These are phyloP conservation scores for Emericellopsis cladophorae DNA, from an alignment of 2,329 filamentous ascomycete species.

Conservation along the genomic window DNA sequence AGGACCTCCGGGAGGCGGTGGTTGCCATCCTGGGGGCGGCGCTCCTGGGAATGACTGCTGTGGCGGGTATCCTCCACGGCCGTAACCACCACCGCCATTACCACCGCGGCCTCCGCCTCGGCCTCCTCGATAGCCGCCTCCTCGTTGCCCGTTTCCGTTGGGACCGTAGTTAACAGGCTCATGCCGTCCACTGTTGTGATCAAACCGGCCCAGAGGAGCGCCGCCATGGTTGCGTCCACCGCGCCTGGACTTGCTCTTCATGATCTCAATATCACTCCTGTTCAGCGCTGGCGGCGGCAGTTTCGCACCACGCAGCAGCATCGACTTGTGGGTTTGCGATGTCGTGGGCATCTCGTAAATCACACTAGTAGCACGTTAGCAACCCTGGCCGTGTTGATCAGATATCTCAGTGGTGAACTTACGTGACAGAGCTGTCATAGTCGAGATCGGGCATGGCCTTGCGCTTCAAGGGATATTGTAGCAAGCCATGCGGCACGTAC, in stretches of 20 bases:
- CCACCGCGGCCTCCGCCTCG: conserved; percentile 2
- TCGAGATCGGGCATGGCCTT: conserved; percentile 65
- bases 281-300: conserved; percentile 62
- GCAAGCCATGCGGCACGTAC: conserved; percentile 71
- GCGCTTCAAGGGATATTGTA: conserved; percentile 66
- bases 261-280: conserved; percentile 59
- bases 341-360: conserved; percentile 71
- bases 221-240: conserved; percentile 18
- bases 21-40: conserved; percentile 7
- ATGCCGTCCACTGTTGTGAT: conserved; percentile 7
- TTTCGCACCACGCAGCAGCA: conserved; percentile 76
- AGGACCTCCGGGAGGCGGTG: conserved; percentile 17
- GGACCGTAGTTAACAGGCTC: conserved; percentile 15
- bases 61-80: conserved; percentile 1
- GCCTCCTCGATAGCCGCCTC: conserved; percentile 2
- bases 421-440: conserved; percentile 78
- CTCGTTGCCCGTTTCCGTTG: not conserved
- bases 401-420: conserved; percentile 21
- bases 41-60: conserved; percentile 1
- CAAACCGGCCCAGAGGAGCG: conserved; percentile 9
- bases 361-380: conserved; percentile 44
- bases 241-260: conserved; percentile 52
- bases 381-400: not conserved
- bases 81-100: conserved; percentile 2
- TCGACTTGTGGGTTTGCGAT: conserved; percentile 73